phyloP scores from a whole-genome alignment of 805 yeast species.

The Metschnikowia cerradonensis region DNA sequence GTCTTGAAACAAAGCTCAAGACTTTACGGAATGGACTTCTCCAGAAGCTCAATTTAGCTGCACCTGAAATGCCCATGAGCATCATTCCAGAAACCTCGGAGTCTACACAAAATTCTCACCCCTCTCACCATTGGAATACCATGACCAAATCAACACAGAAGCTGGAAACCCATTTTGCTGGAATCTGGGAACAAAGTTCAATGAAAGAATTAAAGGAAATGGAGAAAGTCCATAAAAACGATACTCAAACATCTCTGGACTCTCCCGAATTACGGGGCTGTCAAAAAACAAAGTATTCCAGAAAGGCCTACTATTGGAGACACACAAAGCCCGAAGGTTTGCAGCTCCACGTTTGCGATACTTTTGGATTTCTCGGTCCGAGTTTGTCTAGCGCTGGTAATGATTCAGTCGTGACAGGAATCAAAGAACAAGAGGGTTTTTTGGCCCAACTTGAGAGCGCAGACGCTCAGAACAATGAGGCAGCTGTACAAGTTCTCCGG shows the following conservation, averaged over 20 bases:
- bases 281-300: background rate
- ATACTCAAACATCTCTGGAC: background rate
- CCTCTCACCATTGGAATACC: no score
- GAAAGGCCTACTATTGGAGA: background rate
- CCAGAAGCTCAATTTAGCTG: background rate
- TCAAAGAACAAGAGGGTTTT: background rate
- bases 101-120: background rate
- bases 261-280: background rate
- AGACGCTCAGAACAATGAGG: background rate
- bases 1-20: background rate
- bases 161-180: no score
- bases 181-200: background rate
- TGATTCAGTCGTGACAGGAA: background rate
- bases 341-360: background rate
- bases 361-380: background rate
- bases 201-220: background rate
- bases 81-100: no score
- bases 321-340: background rate
- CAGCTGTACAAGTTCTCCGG: background rate
- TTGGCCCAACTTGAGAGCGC: background rate
- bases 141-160: no score
- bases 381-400: background rate
- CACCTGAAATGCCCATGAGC: no score
- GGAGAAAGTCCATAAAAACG: background rate
- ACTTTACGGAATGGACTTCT: background rate